Evolutionary conservation across 2,329 filamentous ascomycete genomes (phyloP).

Genomic region (Sporothrix dimorphospora): DNA sequence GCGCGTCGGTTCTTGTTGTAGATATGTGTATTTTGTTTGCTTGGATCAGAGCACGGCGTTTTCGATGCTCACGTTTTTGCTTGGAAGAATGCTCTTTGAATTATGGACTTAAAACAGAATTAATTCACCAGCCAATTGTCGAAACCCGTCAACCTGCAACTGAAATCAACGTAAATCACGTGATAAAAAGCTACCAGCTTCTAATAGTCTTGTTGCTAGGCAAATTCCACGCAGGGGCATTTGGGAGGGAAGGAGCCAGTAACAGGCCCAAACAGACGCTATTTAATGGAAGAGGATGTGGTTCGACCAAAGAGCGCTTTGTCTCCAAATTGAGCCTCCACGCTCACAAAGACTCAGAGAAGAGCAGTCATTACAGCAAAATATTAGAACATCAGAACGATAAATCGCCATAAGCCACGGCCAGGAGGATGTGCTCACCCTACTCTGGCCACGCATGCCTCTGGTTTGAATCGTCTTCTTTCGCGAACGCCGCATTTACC

Average conservation of each 20-base stretch:
- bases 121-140: no score
- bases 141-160: no score
- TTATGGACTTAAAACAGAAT: no score
- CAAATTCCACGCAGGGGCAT: background rate
- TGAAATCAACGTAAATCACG: background rate
- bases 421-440: background rate
- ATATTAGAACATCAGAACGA: background rate
- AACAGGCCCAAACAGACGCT: background rate
- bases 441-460: background rate
- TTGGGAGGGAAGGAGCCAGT: background rate
- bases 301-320: slow-evolving; percentile 1
- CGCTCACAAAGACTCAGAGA: background rate
- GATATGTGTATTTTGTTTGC: background rate
- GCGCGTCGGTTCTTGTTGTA: background rate
- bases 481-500: background rate
- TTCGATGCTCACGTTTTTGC: background rate
- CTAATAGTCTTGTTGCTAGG: background rate
- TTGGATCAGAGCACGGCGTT: background rate
- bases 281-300: background rate
- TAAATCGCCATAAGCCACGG: background rate
- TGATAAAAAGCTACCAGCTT: background rate
- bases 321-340: background rate
- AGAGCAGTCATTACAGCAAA: background rate
- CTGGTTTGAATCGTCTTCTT: background rate
- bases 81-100: no score